Conservation (phyloP, 208 protist genomes). For the Leishmania tarentolae region DNA sequence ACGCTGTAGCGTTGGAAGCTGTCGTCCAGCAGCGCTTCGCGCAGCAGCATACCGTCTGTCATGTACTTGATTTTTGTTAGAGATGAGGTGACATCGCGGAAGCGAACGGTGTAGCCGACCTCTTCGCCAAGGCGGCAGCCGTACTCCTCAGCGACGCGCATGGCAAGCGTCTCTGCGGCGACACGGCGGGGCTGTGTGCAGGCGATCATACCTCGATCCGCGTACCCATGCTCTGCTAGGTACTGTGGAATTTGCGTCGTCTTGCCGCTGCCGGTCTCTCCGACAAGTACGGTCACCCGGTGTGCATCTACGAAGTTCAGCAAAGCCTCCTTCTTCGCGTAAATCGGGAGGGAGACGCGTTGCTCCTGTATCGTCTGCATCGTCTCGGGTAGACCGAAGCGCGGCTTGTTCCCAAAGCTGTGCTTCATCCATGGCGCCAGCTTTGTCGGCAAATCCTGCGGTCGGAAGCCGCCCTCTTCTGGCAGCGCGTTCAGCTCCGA, state of each 20-base stretch:
- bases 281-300: constrained; percentile 91
- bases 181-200: constrained; percentile 99
- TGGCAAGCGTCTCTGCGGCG: constrained; percentile 98
- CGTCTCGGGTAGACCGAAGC: constrained; percentile 65
- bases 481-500: constrained; percentile 64
- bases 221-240: constrained; percentile 92
- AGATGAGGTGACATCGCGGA: constrained; percentile 97
- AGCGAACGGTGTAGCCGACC: constrained; percentile 99
- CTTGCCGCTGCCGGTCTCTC: constrained; percentile 97
- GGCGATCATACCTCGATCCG: constrained; percentile 66
- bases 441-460: constrained; percentile 46
- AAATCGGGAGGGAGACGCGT: constrained; percentile 95
- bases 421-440: constrained; percentile 87
- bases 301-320: constrained; percentile 85
- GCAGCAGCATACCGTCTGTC: constrained; percentile 99
- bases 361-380: constrained; percentile 77
- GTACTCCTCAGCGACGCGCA: constrained; percentile 98
- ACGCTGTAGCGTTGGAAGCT: constrained; percentile 95
- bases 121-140: constrained; percentile 97
- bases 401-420: constrained; percentile 65
- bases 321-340: constrained; percentile 89
- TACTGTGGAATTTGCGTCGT: constrained; percentile 97
- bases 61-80: constrained; percentile 99
- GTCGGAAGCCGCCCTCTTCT: constrained; percentile 70
- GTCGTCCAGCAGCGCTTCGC: constrained; percentile 97